Conservation (phyloP, 164 flowering plant species). For the Stephania yunnanensis region DNA sequence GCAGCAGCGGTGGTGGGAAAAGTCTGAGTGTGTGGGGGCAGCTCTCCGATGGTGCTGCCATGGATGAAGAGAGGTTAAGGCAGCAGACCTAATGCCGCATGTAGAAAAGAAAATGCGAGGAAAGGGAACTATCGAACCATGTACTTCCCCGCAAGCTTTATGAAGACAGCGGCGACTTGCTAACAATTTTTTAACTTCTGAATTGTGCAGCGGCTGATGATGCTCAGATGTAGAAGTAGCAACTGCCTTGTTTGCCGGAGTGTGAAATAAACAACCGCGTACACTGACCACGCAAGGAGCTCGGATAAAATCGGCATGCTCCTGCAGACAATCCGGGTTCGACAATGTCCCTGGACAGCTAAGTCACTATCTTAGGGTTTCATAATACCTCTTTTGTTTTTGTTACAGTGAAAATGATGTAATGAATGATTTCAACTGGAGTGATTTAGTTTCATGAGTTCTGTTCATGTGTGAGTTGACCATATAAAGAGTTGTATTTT, state of each 20-base stretch:
- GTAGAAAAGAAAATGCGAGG: not conserved
- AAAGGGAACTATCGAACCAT: not conserved
- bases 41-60: constrained; percentile 73
- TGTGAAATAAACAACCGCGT: not conserved
- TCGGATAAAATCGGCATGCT: not conserved
- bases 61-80: constrained; percentile 60
- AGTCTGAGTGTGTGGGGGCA: constrained; percentile 79
- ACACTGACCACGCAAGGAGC: not conserved
- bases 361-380: not conserved
- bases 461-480: too few relatives aligned
- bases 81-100: constrained; percentile 41
- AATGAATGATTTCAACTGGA: too few relatives aligned
- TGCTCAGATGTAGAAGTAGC: constrained; percentile 7
- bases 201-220: constrained; percentile 17
- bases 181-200: constrained; percentile 18
- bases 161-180: constrained; percentile 4
- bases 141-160: constrained; percentile 7
- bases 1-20: constrained; percentile 63
- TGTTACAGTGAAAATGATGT: too few relatives aligned
- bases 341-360: not conserved
- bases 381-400: not conserved
- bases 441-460: too few relatives aligned
- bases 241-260: constrained; percentile 5
- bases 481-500: too few relatives aligned
- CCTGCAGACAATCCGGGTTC: not conserved